phyloP scores from a whole-genome alignment of 1,284 basidiomycete species.

The Ceratobasidium sp. region DNA sequence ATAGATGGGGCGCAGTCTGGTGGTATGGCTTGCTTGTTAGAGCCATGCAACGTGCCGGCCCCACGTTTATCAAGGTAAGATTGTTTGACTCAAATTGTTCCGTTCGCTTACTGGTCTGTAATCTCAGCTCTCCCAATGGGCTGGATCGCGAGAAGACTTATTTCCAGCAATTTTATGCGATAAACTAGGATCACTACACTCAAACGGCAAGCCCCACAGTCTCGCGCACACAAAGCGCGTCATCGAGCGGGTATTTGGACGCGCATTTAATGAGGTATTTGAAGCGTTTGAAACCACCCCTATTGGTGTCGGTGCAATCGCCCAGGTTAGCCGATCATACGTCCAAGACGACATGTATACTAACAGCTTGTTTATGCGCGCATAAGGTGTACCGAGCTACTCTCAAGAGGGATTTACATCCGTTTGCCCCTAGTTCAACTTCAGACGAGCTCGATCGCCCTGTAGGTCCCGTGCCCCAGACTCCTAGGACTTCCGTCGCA shows the following conservation, averaged over 20 bases:
- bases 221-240: slow-evolving; percentile 83
- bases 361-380: background rate
- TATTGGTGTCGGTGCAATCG: slow-evolving; percentile 98
- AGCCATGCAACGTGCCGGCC: slow-evolving; percentile 94
- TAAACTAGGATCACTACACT: slow-evolving; percentile 87
- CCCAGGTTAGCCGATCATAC: slow-evolving; percentile 70
- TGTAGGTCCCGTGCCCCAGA: slow-evolving; percentile 46
- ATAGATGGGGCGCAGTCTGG: slow-evolving; percentile 89
- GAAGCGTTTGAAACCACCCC: slow-evolving; percentile 88
- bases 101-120: background rate
- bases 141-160: slow-evolving; percentile 92
- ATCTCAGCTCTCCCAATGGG: slow-evolving; percentile 82
- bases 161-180: slow-evolving; percentile 94
- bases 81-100: background rate
- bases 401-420: slow-evolving; percentile 84
- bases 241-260: slow-evolving; percentile 86
- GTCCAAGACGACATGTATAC: background rate
- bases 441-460: slow-evolving; percentile 40
- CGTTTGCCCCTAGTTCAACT: slow-evolving; percentile 54
- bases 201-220: slow-evolving; percentile 86
- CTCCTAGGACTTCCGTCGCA: slow-evolving; percentile 86
- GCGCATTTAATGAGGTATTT: slow-evolving; percentile 89
- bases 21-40: slow-evolving; percentile 93
- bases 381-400: slow-evolving; percentile 85
- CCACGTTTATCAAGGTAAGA: slow-evolving; percentile 94